A percentile compares a stretch with the other conserved stretches of the same genome.
Evolutionary conservation across 1,284 basidiomycete species (phyloP).

Genomic region (Puccinia brachypodii): DNA sequence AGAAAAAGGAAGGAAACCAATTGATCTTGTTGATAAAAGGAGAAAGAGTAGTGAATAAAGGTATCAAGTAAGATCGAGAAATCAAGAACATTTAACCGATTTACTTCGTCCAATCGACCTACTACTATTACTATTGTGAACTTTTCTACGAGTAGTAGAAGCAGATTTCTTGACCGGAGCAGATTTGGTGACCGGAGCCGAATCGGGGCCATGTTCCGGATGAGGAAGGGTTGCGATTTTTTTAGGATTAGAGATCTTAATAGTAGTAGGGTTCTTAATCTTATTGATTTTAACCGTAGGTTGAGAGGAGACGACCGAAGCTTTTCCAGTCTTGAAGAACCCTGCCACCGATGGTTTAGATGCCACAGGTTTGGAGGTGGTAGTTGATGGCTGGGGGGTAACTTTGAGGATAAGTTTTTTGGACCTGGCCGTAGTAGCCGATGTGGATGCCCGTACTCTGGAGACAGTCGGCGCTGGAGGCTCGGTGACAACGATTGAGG

Average conservation of each 20-base stretch:
- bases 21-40: not conserved
- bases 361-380: not conserved
- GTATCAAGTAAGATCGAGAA: not conserved
- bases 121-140: not conserved
- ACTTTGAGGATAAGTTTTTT: not conserved
- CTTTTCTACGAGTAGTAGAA: not conserved
- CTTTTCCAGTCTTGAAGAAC: slow-evolving; percentile 41
- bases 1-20: not conserved
- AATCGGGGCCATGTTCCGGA: not conserved
- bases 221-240: not conserved
- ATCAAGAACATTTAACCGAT: not conserved
- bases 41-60: not conserved
- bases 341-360: slow-evolving; percentile 16
- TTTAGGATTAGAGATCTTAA: not conserved
- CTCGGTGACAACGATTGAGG: not conserved
- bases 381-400: not conserved
- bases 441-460: not conserved
- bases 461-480: not conserved
- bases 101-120: not conserved
- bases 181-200: not conserved
- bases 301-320: not conserved
- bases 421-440: not conserved
- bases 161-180: not conserved
- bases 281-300: not conserved
- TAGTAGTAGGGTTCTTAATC: not conserved